These are phyloP conservation scores for Atractiella rhizophila DNA, from an alignment of 768 basidiomycete genomes.

Conservation along the genomic window DNA sequence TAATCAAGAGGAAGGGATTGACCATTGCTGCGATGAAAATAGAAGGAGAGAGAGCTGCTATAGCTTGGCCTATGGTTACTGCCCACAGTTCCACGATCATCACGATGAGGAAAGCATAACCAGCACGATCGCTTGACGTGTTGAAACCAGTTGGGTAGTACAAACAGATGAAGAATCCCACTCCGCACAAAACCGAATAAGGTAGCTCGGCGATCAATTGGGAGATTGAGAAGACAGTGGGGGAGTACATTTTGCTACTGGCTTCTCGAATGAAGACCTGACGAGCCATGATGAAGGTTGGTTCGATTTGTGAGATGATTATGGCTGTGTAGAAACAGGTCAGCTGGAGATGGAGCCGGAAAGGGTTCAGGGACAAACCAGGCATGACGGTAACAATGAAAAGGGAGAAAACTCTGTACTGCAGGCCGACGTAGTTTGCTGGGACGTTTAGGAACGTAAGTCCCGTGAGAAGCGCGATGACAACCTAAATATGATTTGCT, in stretches of 20 bases:
- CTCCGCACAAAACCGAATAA: slow-evolving; percentile 41
- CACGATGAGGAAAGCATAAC: slow-evolving; percentile 28
- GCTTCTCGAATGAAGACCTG: slow-evolving; percentile 29
- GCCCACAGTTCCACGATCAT: slow-evolving; percentile 46
- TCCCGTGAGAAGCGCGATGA: slow-evolving; percentile 43
- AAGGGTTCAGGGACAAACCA: too few species aligned
- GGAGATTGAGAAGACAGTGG: slow-evolving; percentile 56
- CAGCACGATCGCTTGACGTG: slow-evolving; percentile 16
- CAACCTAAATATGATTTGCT: too few species aligned
- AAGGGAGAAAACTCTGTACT: slow-evolving; percentile 59
- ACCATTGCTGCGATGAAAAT: slow-evolving; percentile 54
- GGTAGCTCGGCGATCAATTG: slow-evolving; percentile 63
- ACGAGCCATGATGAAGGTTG: slow-evolving; percentile 45
- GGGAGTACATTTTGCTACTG: slow-evolving; percentile 61
- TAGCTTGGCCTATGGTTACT: slow-evolving; percentile 37
- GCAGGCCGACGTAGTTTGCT: slow-evolving; percentile 36
- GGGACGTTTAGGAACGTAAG: slow-evolving; percentile 57
- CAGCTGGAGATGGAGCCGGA: too few species aligned
- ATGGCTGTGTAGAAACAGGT: slow-evolving; percentile 43
- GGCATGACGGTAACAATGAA: slow-evolving; percentile 25
- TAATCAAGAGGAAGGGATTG: slow-evolving; percentile 42
- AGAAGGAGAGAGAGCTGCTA: slow-evolving; percentile 54
- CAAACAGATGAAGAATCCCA: slow-evolving; percentile 42
- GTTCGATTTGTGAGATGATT: slow-evolving; percentile 56
- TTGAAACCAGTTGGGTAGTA: slow-evolving; percentile 21